These are phyloP conservation scores for Yamadazyma nakazawae DNA, from an alignment of 805 yeast genomes.

Conservation along the genomic window DNA sequence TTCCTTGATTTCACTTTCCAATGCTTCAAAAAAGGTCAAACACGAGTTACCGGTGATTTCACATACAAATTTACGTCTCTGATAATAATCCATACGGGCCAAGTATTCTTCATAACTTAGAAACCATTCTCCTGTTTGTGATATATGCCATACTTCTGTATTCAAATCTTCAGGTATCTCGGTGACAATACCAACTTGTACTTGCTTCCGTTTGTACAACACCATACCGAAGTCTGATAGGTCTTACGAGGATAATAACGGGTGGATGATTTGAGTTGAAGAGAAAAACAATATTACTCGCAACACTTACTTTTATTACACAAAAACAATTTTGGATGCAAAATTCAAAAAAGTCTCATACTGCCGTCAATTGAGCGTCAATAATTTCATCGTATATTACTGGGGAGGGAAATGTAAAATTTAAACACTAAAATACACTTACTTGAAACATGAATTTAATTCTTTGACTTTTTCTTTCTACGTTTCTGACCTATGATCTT, in stretches of 20 bases:
- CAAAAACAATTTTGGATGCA: slow-evolving; percentile 2
- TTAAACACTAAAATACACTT: slow-evolving; percentile 2
- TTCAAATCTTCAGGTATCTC: slow-evolving; percentile 52
- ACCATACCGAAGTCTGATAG: slow-evolving; percentile 46
- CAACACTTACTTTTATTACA: neutral
- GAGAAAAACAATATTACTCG: slow-evolving; percentile 4
- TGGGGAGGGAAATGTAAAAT: neutral
- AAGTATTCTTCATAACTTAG: slow-evolving; percentile 71
- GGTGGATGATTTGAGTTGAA: neutral
- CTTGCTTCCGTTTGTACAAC: slow-evolving; percentile 70
- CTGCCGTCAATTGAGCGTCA: neutral
- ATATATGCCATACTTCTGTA: slow-evolving; percentile 74
- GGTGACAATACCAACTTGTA: slow-evolving; percentile 55
- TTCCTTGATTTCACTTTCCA: slow-evolving; percentile 60
- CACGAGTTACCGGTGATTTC: slow-evolving; percentile 94
- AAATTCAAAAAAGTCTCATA: neutral
- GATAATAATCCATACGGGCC: slow-evolving; percentile 66
- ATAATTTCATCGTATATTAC: neutral
- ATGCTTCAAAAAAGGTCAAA: slow-evolving; percentile 86
- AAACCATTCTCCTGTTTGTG: slow-evolving; percentile 90
- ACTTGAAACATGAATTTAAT: slow-evolving; percentile 6
- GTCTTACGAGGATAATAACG: neutral
- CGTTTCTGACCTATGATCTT: slow-evolving; percentile 67
- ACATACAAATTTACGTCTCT: slow-evolving; percentile 80
- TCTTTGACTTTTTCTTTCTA: slow-evolving; percentile 55